A percentile compares a stretch with the other conserved stretches of the same genome.
Conservation (phyloP, 2,329 filamentous ascomycete genomes). For the Xylariaceae sp. region DNA sequence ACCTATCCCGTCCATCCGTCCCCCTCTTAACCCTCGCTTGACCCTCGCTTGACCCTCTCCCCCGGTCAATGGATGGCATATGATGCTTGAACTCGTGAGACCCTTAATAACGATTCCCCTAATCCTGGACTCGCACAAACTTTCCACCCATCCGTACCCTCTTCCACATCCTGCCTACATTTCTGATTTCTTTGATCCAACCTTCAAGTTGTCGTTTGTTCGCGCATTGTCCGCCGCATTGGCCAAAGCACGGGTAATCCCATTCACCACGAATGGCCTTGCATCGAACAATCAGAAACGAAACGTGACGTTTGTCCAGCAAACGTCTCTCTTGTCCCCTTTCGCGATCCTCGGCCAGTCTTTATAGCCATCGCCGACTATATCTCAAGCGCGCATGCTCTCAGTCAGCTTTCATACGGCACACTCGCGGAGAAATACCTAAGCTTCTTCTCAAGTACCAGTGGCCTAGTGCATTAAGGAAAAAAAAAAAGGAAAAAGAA, state of each 20-base stretch:
- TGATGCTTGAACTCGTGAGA: constrained; percentile 13
- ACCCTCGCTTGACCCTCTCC: constrained; percentile 6
- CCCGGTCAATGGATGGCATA: constrained; percentile 24
- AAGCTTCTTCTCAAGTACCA: constrained; percentile 12
- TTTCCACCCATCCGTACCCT: not conserved
- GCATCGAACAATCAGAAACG: constrained; percentile 4
- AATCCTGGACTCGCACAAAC: not conserved
- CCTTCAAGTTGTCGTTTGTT: not conserved
- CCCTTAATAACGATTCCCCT: constrained; percentile 10
- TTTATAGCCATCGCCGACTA: not conserved
- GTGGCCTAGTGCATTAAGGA: not conserved
- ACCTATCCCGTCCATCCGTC: constrained; percentile 1
- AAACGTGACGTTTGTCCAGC: constrained; percentile 4
- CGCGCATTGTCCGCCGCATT: not conserved
- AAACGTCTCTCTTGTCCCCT: not conserved
- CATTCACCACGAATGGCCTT: constrained; percentile 5
- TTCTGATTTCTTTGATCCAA: constrained; percentile 1
- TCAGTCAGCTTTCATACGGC: constrained; percentile 3
- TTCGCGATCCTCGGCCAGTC: not conserved
- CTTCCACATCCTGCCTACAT: not conserved
- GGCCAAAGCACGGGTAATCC: not conserved
- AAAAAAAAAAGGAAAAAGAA: no score
- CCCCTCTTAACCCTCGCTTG: constrained; percentile 9
- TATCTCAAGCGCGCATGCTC: not conserved
- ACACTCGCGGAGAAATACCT: constrained; percentile 3